These are phyloP conservation scores for Rhodotorula sphaerocarpa DNA, from an alignment of 768 basidiomycete species.

Conservation along the genomic window DNA sequence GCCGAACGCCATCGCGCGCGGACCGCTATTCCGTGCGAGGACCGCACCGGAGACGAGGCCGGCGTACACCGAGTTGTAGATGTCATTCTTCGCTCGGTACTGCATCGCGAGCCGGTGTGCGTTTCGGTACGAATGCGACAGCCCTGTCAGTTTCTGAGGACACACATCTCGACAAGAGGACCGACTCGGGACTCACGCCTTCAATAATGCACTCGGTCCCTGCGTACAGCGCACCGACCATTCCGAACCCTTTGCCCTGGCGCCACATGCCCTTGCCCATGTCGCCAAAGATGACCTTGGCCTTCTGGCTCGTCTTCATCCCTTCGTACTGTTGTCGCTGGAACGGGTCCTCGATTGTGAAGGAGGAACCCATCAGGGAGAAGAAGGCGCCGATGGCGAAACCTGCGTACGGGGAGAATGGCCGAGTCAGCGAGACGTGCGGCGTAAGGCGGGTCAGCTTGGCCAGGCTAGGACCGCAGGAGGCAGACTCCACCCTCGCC, in stretches of 20 bases:
- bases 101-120: slow-evolving; percentile 40
- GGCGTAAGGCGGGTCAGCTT: background rate
- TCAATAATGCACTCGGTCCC: slow-evolving; percentile 93
- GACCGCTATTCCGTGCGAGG: slow-evolving; percentile 77
- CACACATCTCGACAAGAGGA: background rate
- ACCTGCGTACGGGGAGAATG: slow-evolving; percentile 49
- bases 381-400: slow-evolving; percentile 90
- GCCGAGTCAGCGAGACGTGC: background rate
- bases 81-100: slow-evolving; percentile 96
- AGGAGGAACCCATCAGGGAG: slow-evolving; percentile 89
- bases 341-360: slow-evolving; percentile 88
- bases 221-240: slow-evolving; percentile 88
- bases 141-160: background rate
- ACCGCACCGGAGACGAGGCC: slow-evolving; percentile 84
- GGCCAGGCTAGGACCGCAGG: background rate
- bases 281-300: slow-evolving; percentile 75
- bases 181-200: slow-evolving; percentile 55
- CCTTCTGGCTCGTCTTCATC: slow-evolving; percentile 64
- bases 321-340: slow-evolving; percentile 54
- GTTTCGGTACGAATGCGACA: background rate
- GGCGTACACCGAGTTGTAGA: slow-evolving; percentile 76
- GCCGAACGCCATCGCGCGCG: slow-evolving; percentile 76
- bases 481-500: background rate
- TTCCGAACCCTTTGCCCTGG: slow-evolving; percentile 72
- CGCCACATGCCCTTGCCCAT: slow-evolving; percentile 89